Evolutionary conservation across 2,329 filamentous ascomycete species (phyloP), one percentile per base, ranked within the genome.

Genomic region (Diaporthe sp.): DNA sequence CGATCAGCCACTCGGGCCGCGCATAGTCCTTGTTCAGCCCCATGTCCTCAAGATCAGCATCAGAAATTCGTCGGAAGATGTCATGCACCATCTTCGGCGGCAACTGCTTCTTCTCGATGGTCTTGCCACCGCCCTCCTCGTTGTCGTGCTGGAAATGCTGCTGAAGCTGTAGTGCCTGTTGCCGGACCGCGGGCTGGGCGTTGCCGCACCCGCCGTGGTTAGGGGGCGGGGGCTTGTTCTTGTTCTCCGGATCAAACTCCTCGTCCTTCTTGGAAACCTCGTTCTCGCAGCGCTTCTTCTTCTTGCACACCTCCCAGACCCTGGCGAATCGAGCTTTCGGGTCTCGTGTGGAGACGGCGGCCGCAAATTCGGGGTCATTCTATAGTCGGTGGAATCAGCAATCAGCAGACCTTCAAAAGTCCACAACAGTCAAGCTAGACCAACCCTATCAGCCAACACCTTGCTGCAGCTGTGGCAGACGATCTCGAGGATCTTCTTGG

Each of bases 391-490:
- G 84, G 88, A 88, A 91, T 88, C 86, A 86, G 84, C 82, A 85
- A 85, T 84, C 82, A 84, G 86, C 57, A 64, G 28, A 67, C 50
- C 33, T 71, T 54, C 85, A 86, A 82, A 81, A 82, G 82, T 71
- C 85, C 84, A 80, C 86, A 89, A 85, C 86, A 88, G 73, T 76
- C 75, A 78, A 72, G 74, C 74, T 88, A 84, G 88, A 97, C 96
- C 95, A 93, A 98, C 96, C 93, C 95, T 94, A 91, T 98, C 96
- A 86, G 95, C 93, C 89, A 98, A 91, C 83, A 98, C 95, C 89
- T 97, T 97, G 87, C 96, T 96, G 89, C 97, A 99, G 85, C 97
- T 98, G 87, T 98, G 96, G 90, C 97, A 99, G 85, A 99, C 96
- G 80, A 96, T 97, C 90, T 99, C 97, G 84, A 99, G 89, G 80